These are phyloP conservation scores for Kwoniella shivajii DNA, from an alignment of 1,284 basidiomycete species.

Conservation along the genomic window DNA sequence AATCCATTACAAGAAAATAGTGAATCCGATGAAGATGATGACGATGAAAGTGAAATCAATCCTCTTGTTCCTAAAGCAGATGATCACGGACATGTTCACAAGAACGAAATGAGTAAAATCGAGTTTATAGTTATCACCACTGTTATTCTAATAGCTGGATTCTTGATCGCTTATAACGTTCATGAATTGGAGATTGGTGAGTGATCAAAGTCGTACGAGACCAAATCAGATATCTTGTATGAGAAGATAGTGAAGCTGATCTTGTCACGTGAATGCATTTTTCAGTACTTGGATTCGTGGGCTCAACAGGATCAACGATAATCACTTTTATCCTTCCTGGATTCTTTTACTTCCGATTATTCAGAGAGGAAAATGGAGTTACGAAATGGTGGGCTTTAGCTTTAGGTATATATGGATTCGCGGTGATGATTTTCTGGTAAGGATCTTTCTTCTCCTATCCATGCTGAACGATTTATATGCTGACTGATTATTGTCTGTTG, in stretches of 20 bases:
- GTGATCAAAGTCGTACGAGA: conserved; percentile 36
- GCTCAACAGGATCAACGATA: conserved; percentile 91
- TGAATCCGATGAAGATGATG: conserved; percentile 10
- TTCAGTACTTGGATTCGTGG: conserved; percentile 90
- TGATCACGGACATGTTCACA: conserved; percentile 55
- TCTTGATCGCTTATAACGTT: conserved; percentile 75
- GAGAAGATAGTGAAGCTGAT: neutral
- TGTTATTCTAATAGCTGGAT: conserved; percentile 67
- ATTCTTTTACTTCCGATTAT: conserved; percentile 60
- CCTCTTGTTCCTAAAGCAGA: conserved; percentile 44
- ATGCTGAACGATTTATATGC: neutral
- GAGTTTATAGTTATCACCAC: conserved; percentile 77
- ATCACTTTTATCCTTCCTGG: conserved; percentile 97
- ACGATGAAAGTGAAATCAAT: conserved; percentile 44
- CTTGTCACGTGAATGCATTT: neutral
- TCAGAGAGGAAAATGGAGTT: conserved; percentile 65
- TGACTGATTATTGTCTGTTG: neutral
- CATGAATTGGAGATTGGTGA: conserved; percentile 79
- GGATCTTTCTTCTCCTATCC: conserved; percentile 35
- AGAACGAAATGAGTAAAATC: conserved; percentile 67
- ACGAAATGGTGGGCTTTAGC: conserved; percentile 67
- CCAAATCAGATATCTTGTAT: neutral
- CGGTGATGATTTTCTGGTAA: conserved; percentile 84
- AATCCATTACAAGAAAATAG: conserved; percentile 12
- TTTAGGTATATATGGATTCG: conserved; percentile 73